Percentiles rank a stretch among this genome's conserved stretches.
These are phyloP conservation scores for Fusarium sp. DNA, from an alignment of 2,329 filamentous ascomycete genomes.

Conservation along the genomic window DNA sequence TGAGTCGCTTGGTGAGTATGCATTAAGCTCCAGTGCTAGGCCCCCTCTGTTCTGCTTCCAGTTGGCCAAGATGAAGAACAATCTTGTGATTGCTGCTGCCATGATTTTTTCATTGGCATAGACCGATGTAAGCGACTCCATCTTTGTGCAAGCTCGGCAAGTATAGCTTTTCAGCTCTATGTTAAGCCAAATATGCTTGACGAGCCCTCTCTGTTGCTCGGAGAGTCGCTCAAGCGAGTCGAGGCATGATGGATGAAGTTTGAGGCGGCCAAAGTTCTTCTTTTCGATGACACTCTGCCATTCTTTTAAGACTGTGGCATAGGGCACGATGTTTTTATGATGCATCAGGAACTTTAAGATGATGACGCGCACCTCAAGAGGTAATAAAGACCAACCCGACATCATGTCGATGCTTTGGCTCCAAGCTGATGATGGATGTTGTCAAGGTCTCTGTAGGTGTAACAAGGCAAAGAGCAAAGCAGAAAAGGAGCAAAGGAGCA, in stretches of 20 bases:
- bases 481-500: neutral
- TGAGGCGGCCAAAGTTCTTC: conserved; percentile 6
- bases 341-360: conserved; percentile 3
- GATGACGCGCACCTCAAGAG: conserved; percentile 5
- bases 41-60: neutral
- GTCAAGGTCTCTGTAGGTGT: neutral
- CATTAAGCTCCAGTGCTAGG: neutral
- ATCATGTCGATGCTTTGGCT: neutral
- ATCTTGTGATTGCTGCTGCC: neutral
- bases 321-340: neutral
- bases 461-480: neutral
- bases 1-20: conserved; percentile 26
- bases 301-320: conserved; percentile 14
- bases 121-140: neutral
- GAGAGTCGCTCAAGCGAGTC: neutral
- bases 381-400: conserved; percentile 7
- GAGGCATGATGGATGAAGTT: conserved; percentile 3
- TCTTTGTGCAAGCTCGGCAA: conserved; percentile 4
- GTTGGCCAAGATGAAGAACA: conserved; percentile 13
- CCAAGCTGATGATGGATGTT: neutral
- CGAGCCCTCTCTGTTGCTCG: neutral
- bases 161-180: conserved; percentile 23
- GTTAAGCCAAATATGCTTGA: conserved; percentile 28
- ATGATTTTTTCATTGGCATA: neutral
- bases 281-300: conserved; percentile 11